Conservation (phyloP, 2,329 filamentous ascomycete species). For the Thelonectria blattea region DNA sequence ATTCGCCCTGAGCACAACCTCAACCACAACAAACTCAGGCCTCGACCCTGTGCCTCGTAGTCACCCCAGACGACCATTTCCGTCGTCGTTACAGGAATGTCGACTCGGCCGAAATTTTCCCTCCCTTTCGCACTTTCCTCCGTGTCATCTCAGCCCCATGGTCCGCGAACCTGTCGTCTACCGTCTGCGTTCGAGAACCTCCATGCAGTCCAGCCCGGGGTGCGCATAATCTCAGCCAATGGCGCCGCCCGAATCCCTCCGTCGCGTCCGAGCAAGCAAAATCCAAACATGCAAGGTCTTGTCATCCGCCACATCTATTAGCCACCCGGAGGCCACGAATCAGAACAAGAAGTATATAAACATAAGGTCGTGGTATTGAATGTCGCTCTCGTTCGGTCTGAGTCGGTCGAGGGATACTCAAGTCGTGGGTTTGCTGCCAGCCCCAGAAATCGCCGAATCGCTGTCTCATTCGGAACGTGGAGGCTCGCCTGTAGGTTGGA, state of each 20-base stretch:
- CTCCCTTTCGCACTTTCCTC: constrained; percentile 14
- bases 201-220: background rate
- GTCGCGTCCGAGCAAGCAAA: constrained; percentile 25
- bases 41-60: constrained; percentile 30
- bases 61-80: constrained; percentile 19
- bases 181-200: constrained; percentile 5
- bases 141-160: constrained; percentile 1
- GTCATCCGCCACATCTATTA: constrained; percentile 31
- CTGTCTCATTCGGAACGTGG: constrained; percentile 22
- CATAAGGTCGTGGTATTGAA: constrained; percentile 28
- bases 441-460: constrained; percentile 21
- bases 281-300: constrained; percentile 23
- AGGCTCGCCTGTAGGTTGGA: constrained; percentile 18
- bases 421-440: constrained; percentile 12
- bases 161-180: background rate
- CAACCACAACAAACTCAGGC: constrained; percentile 28
- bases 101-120: constrained; percentile 16
- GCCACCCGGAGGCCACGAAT: constrained; percentile 23
- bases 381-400: constrained; percentile 19
- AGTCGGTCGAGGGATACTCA: constrained; percentile 18
- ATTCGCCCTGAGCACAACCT: background rate
- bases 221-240: constrained; percentile 28
- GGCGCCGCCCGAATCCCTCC: constrained; percentile 4
- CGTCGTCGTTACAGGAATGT: constrained; percentile 26
- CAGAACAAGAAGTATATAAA: constrained; percentile 30